Evolutionary conservation across 331 rosid species (phyloP).

Genomic region (Malus hybrid): DNA sequence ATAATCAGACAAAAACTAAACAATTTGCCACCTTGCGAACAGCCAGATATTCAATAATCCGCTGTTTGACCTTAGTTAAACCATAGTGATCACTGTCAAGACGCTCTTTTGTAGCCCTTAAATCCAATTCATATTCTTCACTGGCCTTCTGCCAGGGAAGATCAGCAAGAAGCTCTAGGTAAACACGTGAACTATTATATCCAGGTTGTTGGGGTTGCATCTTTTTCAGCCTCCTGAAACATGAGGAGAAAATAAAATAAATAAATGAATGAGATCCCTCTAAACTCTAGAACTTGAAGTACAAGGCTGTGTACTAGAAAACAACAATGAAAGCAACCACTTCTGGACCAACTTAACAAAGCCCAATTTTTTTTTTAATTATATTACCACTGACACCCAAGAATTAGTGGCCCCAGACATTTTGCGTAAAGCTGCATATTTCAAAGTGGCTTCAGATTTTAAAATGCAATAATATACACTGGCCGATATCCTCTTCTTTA

Average conservation of each 20-base stretch:
- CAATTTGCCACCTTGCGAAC: constrained; percentile 74
- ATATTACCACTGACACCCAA: neutral
- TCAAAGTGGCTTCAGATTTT: neutral
- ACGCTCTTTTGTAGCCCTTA: constrained; percentile 80
- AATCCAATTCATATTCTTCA: constrained; percentile 75
- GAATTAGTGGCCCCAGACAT: neutral
- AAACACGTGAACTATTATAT: constrained; percentile 81
- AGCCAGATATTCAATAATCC: constrained; percentile 89
- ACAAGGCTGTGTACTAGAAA: neutral
- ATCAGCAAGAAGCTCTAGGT: constrained; percentile 96
- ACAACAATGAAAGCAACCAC: neutral
- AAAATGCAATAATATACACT: neutral
- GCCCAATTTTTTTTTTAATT: too few species aligned
- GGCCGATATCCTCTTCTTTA: neutral
- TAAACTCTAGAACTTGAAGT: neutral
- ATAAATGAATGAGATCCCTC: neutral
- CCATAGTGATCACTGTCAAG: constrained; percentile 93
- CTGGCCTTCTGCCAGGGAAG: constrained; percentile 90
- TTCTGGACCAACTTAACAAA: too few species aligned
- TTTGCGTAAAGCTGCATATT: too few species aligned
- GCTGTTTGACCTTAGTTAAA: constrained; percentile 84
- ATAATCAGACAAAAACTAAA: neutral
- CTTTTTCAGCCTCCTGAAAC: constrained; percentile 86
- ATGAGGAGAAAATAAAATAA: constrained; percentile 4
- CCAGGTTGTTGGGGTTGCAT: constrained; percentile 99